These are phyloP conservation scores for Kregervanrija pseudodelftensis DNA, from an alignment of 805 yeast genomes.

Conservation along the genomic window DNA sequence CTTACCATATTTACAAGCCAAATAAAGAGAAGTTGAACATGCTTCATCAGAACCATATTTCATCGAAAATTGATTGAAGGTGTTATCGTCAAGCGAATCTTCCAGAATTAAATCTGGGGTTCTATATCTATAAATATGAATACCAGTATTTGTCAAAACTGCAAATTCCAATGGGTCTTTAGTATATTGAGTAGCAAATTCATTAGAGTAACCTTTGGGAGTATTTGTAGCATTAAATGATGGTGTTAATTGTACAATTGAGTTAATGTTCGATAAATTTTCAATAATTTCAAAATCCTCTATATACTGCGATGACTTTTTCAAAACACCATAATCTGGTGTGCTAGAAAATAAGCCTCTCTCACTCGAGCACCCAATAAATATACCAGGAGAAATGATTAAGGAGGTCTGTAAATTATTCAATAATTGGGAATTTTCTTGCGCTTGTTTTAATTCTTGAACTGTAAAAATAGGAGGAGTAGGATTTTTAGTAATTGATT, in stretches of 20 bases:
- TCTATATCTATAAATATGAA: conserved; percentile 68
- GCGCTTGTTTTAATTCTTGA: conserved; percentile 41
- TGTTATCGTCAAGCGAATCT: conserved; percentile 52
- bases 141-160: conserved; percentile 71
- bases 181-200: conserved; percentile 79
- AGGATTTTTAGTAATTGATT: conserved; percentile 22
- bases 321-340: conserved; percentile 79
- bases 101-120: conserved; percentile 77
- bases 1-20: conserved; percentile 68
- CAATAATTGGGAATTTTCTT: conserved; percentile 46
- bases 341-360: conserved; percentile 61
- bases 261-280: conserved; percentile 50
- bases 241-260: conserved; percentile 64
- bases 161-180: conserved; percentile 65
- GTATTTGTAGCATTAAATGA: conserved; percentile 63
- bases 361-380: conserved; percentile 52
- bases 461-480: conserved; percentile 23
- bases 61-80: conserved; percentile 60
- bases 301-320: conserved; percentile 59
- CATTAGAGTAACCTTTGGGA: conserved; percentile 80
- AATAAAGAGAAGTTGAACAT: conserved; percentile 79
- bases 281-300: conserved; percentile 79
- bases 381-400: conserved; percentile 81
- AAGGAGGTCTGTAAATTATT: conserved; percentile 51
- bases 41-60: conserved; percentile 86